Percentiles rank a stretch among this genome's conserved stretches.
Conservation (phyloP, 2,329 filamentous ascomycete species). For the Fusarium verrucosum region DNA sequence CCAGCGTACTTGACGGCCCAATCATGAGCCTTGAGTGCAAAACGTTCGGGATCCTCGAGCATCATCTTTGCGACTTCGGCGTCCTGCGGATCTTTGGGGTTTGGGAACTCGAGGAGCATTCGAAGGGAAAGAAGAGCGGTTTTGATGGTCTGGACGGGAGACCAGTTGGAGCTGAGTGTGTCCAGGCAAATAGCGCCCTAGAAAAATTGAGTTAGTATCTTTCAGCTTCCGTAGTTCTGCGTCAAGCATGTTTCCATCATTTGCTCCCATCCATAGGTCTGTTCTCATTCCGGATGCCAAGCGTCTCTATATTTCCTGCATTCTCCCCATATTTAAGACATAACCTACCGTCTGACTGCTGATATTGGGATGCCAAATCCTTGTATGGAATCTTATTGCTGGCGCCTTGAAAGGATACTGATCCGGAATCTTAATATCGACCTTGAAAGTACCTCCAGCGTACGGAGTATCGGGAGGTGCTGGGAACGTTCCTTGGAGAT, state of each 20-base stretch:
- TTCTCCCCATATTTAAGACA: background rate
- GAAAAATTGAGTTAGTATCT: slow-evolving; percentile 20
- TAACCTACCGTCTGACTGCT: slow-evolving; percentile 85
- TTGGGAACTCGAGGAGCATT: slow-evolving; percentile 89
- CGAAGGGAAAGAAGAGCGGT: slow-evolving; percentile 92
- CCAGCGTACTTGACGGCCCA: slow-evolving; percentile 89
- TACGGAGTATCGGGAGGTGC: slow-evolving; percentile 95
- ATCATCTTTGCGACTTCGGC: slow-evolving; percentile 94
- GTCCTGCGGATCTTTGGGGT: slow-evolving; percentile 96
- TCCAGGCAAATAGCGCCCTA: slow-evolving; percentile 98
- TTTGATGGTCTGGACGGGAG: slow-evolving; percentile 95
- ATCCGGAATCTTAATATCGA: slow-evolving; percentile 87
- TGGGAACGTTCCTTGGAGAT: slow-evolving; percentile 82
- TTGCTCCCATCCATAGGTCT: background rate
- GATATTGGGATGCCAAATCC: slow-evolving; percentile 97
- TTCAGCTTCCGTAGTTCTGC: background rate
- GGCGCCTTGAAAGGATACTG: slow-evolving; percentile 96
- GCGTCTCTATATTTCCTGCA: background rate
- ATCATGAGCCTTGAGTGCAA: slow-evolving; percentile 83
- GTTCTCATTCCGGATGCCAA: background rate
- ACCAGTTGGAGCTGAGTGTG: slow-evolving; percentile 89
- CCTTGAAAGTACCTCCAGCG: slow-evolving; percentile 80
- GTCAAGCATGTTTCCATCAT: background rate
- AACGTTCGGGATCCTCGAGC: slow-evolving; percentile 78
- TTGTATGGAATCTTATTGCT: slow-evolving; percentile 89